phyloP scores from a whole-genome alignment of 164 flowering plant species.

The Vitis labrusca region DNA sequence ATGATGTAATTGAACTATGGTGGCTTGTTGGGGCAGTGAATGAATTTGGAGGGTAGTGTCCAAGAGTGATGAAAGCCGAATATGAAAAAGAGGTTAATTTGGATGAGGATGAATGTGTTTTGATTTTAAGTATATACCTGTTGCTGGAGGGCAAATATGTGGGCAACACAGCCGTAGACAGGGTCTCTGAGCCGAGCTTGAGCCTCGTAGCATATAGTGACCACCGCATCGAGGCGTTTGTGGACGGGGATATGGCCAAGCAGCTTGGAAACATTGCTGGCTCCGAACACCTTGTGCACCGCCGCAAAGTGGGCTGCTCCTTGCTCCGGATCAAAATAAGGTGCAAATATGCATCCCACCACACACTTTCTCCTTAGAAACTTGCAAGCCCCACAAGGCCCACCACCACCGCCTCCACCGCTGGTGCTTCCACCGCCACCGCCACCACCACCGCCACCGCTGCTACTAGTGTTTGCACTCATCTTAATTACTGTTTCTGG shows the following conservation, averaged over 20 bases:
- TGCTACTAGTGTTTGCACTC: constrained; percentile 42
- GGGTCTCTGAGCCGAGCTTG: constrained; percentile 90
- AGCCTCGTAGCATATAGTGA: constrained; percentile 91
- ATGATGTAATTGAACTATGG: no score
- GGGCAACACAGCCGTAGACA: constrained; percentile 88
- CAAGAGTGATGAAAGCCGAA: no score
- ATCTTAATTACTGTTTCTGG: constrained; percentile 12
- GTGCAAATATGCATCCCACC: constrained; percentile 85
- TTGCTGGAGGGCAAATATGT: constrained; percentile 85
- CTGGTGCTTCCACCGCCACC: constrained; percentile 27
- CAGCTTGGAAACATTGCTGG: constrained; percentile 92
- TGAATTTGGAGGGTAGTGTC: no score
- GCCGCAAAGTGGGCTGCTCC: constrained; percentile 94
- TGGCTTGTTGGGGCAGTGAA: no score
- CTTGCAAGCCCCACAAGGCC: constrained; percentile 98
- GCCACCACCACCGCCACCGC: constrained; percentile 20
- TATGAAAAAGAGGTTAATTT: no score
- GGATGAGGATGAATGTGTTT: no score
- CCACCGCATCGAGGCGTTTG: constrained; percentile 81
- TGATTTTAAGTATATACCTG: constrained; percentile 48
- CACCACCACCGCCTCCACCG: constrained; percentile 45
- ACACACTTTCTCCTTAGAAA: constrained; percentile 89
- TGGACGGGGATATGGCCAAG: constrained; percentile 71
- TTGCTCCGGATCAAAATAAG: constrained; percentile 92
- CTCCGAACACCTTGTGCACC: constrained; percentile 96